These are phyloP conservation scores for Kodamaea kaohsiungensis DNA, from an alignment of 805 yeast species.

Conservation along the genomic window DNA sequence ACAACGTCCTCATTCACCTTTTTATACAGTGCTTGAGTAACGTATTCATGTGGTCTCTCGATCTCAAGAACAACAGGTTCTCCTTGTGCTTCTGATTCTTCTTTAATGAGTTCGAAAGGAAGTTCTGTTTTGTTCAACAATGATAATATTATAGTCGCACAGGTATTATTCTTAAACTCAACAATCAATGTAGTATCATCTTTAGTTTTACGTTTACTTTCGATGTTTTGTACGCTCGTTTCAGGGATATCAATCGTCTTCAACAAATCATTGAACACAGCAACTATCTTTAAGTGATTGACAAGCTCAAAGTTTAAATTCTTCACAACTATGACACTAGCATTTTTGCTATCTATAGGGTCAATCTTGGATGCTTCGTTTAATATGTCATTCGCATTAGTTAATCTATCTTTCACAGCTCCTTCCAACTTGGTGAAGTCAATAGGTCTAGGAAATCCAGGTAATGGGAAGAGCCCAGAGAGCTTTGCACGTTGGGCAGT, in stretches of 20 bases:
- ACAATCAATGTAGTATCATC: slow-evolving; percentile 45
- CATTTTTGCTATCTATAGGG: slow-evolving; percentile 37
- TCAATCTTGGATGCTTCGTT: slow-evolving; percentile 37
- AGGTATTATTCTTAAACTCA: slow-evolving; percentile 49
- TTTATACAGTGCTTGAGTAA: slow-evolving; percentile 23
- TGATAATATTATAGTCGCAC: slow-evolving; percentile 56
- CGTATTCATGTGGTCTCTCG: slow-evolving; percentile 39
- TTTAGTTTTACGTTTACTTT: slow-evolving; percentile 33
- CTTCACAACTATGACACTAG: slow-evolving; percentile 32
- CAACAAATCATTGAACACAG: slow-evolving; percentile 47
- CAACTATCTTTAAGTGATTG: slow-evolving; percentile 41
- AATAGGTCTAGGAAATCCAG: slow-evolving; percentile 58
- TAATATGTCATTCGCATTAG: slow-evolving; percentile 31
- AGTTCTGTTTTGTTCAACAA: slow-evolving; percentile 40
- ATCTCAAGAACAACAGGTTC: slow-evolving; percentile 16
- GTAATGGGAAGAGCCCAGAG: slow-evolving; percentile 75
- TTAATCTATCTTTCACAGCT: slow-evolving; percentile 34
- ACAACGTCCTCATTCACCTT: slow-evolving; percentile 23
- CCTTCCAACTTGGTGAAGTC: slow-evolving; percentile 43
- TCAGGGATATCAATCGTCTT: slow-evolving; percentile 45
- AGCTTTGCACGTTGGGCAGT: slow-evolving; percentile 77
- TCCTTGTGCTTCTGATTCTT: slow-evolving; percentile 17
- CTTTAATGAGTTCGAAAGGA: slow-evolving; percentile 29
- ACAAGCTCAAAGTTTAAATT: slow-evolving; percentile 34
- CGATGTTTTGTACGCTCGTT: slow-evolving; percentile 32